Evolutionary conservation across 2,329 filamentous ascomycete species (phyloP), one percentile per base, ranked within the genome.

Genomic region (Hymenotorrendiella dingleyae): DNA sequence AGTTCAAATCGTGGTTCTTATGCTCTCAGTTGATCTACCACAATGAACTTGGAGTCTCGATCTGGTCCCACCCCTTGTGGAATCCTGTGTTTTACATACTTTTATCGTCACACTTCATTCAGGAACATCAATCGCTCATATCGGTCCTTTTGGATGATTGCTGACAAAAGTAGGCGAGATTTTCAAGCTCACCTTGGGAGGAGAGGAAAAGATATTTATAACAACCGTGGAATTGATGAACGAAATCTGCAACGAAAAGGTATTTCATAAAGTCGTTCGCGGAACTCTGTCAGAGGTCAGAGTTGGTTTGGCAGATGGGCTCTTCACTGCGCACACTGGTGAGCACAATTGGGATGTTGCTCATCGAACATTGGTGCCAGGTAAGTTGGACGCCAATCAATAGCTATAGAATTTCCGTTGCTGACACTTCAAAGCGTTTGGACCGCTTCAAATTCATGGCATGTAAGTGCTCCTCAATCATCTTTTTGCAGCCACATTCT

Each of bases 331-430:
- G 1, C 57, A 54, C 20, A 56, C 64, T 6, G 69, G 71, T 3
- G 74, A 78, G 50, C 67, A 70, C 42, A 79, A 80, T 54, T 86
- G 82, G 82, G 77, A 73, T 20, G 72, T 82, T 49, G 82, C 84
- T 21, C 76, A 86, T 55, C 67, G 79, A 17, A 65, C 81, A 12
- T 65, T 87, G 41, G 73, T 83, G 54, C 82, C 83, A 0, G n/a
- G n/a, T n/a, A n/a, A n/a, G n/a, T n/a, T n/a, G n/a, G n/a, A n/a
- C n/a, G n/a, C n/a, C n/a, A n/a, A n/a, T n/a, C n/a, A n/a, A n/a
- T n/a, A n/a, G n/a, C n/a, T n/a, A n/a, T n/a, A n/a, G n/a, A n/a
- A n/a, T n/a, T n/a, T n/a, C n/a, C n/a, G n/a, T n/a, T n/a, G n/a
- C n/a, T n/a, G n/a, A n/a, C n/a, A n/a, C n/a, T n/a, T n/a, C n/a